Base-by-base conservation (phyloP, 2,329 filamentous ascomycete species). In the Aureobasidium sp. region DNA sequence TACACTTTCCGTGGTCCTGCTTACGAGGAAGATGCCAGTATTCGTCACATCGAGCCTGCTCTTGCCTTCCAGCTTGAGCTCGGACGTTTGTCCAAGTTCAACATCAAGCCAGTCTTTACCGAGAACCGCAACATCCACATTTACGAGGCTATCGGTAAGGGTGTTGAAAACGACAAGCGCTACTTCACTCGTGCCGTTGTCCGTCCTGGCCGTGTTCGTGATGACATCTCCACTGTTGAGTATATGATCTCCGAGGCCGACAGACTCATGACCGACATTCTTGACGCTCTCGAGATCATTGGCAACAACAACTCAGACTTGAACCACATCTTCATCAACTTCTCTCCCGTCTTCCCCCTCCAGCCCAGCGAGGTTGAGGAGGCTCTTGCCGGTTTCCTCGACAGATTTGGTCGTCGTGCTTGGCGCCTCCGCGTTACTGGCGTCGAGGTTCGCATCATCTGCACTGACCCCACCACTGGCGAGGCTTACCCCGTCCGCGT, bases 311-410 rank as follows among this genome's bases (percentile, higher is more conserved):
- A 95, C 76, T 95, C 93, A 48, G 93, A 98, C 78, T 80, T 98
- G 67, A 98, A 98, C 79, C 93, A 98, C 75, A 93, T 98, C 79
- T 98, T 98, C 78, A 93, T 98, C 79, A 97, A 98, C 80, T 98
- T 98, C 76, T 93, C 89, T 0, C 89, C 90, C 8, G 88, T 96
- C 55, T 97, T 98, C 83, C 88, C 90, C 68, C 82, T 98, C 44
- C 79, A 89, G 65, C 90, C 93, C 3, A 75, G 82, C 56, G 89
- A 96, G 74, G 89, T 98, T 14, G 90, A 97, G 74, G 82, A 94
- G 71, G 91, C 89, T 25, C 82, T 98, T 21, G 89, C 86, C 66
- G 90, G 90, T 53, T 98, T 98, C 83, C 77, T 98, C 61, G 93
- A 97, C 65, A 88, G 93, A 58, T 98, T 97, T 65, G 93, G 93